phyloP scores from a whole-genome alignment of 1,284 basidiomycete species.

The Cerioporus squamosus region DNA sequence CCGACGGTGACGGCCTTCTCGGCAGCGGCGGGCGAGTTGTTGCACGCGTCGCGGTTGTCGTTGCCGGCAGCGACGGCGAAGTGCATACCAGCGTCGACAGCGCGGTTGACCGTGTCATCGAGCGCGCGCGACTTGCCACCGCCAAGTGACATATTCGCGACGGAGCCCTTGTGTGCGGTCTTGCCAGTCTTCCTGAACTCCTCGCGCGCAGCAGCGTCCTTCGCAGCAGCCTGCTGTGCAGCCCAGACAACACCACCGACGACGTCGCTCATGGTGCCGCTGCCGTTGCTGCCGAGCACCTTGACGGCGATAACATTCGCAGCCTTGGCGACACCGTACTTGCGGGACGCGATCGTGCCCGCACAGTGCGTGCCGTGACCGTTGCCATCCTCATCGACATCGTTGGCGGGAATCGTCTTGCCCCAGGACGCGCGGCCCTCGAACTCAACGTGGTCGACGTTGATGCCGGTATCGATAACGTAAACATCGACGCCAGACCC shows the following conservation, averaged over 20 bases:
- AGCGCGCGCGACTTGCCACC: conserved; percentile 92
- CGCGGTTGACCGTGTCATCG: conserved; percentile 86
- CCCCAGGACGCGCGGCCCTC: conserved; percentile 51
- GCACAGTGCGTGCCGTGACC: conserved; percentile 48
- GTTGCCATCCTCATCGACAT: conserved; percentile 43
- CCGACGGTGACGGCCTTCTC: conserved; percentile 79
- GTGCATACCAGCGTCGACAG: conserved; percentile 86
- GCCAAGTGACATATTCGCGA: conserved; percentile 98
- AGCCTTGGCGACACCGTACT: conserved; percentile 93
- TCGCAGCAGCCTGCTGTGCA: conserved; percentile 61
- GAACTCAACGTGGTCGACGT: conserved; percentile 87
- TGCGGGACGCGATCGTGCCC: conserved; percentile 47
- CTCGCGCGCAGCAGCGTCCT: conserved; percentile 60
- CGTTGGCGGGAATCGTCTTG: conserved; percentile 58
- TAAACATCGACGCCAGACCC: conserved; percentile 85
- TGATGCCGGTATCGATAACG: conserved; percentile 88
- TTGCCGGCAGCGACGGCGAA: conserved; percentile 90
- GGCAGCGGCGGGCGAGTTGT: conserved; percentile 73
- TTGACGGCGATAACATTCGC: conserved; percentile 96
- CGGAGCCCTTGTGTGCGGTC: conserved; percentile 79
- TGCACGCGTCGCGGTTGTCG: conserved; percentile 62
- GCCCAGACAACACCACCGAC: conserved; percentile 90
- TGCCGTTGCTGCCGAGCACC: conserved; percentile 93
- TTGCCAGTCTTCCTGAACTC: conserved; percentile 60
- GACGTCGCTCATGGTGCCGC: conserved; percentile 96